These are phyloP conservation scores for Amanita inopinata DNA, from an alignment of 768 basidiomycete genomes.

Conservation along the genomic window DNA sequence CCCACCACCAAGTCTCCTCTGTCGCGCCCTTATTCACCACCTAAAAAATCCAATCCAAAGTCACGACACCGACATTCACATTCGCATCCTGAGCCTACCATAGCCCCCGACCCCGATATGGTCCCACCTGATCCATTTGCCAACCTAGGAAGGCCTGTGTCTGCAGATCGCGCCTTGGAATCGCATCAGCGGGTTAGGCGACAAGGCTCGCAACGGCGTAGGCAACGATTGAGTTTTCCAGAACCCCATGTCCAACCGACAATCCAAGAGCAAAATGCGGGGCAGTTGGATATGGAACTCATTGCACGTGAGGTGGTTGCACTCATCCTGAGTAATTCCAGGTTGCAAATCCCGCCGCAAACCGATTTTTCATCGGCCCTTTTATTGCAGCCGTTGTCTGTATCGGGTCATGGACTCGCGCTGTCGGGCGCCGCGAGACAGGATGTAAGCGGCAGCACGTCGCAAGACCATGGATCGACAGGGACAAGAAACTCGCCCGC, in stretches of 20 bases:
- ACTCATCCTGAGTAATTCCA: not conserved
- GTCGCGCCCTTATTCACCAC: not conserved
- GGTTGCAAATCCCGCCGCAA: not conserved
- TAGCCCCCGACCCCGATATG: not conserved
- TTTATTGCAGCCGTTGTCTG: too few species aligned
- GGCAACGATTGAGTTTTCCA: too few species aligned
- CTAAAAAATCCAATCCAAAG: not conserved
- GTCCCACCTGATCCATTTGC: slow-evolving; percentile 3
- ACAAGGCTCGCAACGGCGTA: not conserved
- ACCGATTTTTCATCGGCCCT: not conserved
- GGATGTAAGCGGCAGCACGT: too few species aligned
- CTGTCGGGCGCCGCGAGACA: too few species aligned
- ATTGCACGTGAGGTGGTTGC: slow-evolving; percentile 3
- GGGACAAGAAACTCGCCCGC: too few species aligned
- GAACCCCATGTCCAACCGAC: not conserved
- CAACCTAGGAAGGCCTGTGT: not conserved
- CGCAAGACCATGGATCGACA: too few species aligned
- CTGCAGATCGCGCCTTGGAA: not conserved
- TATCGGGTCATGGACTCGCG: too few species aligned
- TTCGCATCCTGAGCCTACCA: too few species aligned
- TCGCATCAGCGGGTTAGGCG: not conserved
- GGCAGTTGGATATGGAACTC: not conserved
- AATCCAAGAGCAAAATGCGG: slow-evolving; percentile 3
- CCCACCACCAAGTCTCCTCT: not conserved
- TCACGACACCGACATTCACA: too few species aligned